phyloP scores from a whole-genome alignment of 495 filamentous ascomycete genomes.

The Jackrogersella minutella region DNA sequence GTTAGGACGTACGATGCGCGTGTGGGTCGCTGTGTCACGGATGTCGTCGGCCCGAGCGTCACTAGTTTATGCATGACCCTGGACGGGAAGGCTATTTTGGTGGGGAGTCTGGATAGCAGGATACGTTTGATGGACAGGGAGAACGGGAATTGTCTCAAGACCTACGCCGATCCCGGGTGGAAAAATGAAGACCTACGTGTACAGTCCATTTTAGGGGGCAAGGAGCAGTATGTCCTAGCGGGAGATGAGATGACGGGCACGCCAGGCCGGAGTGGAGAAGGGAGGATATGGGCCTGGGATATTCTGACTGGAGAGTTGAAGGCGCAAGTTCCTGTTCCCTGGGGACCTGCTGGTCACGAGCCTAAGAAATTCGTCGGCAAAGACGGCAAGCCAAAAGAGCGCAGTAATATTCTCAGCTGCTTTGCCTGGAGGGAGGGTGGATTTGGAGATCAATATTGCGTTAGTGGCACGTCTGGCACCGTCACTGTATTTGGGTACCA shows the following conservation, averaged over 20 bases:
- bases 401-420: constrained; percentile 61
- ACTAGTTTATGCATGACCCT: constrained; percentile 75
- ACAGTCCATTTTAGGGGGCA: constrained; percentile 73
- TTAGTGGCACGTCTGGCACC: constrained; percentile 61
- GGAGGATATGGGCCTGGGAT: constrained; percentile 88
- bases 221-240: constrained; percentile 78
- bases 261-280: constrained; percentile 54
- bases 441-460: constrained; percentile 66
- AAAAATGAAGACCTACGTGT: constrained; percentile 75
- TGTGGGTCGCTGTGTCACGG: constrained; percentile 75
- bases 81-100: constrained; percentile 78
- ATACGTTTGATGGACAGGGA: constrained; percentile 82
- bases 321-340: constrained; percentile 65
- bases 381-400: constrained; percentile 61
- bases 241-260: constrained; percentile 72
- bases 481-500: constrained; percentile 62
- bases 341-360: constrained; percentile 65
- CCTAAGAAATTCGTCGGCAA: constrained; percentile 55
- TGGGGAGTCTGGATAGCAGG: constrained; percentile 76
- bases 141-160: constrained; percentile 75
- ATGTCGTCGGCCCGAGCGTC: constrained; percentile 71
- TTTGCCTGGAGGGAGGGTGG: constrained; percentile 78
- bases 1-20: constrained; percentile 88
- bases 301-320: constrained; percentile 76
- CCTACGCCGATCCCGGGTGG: constrained; percentile 69